A percentile compares a stretch with the other conserved stretches of the same genome.
phyloP scores from a whole-genome alignment of 768 basidiomycete genomes.

The Trametes maxima region DNA sequence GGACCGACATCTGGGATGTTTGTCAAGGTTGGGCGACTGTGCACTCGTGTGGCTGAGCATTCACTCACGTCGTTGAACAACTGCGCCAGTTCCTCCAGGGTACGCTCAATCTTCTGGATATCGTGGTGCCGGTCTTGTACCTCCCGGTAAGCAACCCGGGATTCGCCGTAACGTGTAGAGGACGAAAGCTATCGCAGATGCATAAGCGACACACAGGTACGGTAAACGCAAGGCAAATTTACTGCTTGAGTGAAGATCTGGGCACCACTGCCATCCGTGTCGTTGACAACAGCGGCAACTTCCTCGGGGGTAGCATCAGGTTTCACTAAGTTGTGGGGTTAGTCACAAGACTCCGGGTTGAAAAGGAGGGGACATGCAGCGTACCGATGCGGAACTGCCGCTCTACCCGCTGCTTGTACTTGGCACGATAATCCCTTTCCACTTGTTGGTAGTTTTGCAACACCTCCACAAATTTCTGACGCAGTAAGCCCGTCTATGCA shows the following conservation, averaged over 20 bases:
- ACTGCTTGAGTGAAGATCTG: constrained; percentile 94
- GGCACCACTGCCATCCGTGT: constrained; percentile 62
- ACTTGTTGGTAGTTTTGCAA: constrained; percentile 85
- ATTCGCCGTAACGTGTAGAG: constrained; percentile 83
- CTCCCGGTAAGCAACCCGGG: constrained; percentile 80
- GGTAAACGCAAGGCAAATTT: constrained; percentile 20
- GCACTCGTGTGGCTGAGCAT: not conserved
- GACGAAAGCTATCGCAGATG: constrained; percentile 56
- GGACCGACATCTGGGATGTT: constrained; percentile 63
- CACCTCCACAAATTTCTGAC: constrained; percentile 73
- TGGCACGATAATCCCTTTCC: constrained; percentile 76
- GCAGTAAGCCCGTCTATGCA: constrained; percentile 27
- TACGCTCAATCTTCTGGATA: constrained; percentile 81
- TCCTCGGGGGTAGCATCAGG: constrained; percentile 92
- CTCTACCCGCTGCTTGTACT: constrained; percentile 81
- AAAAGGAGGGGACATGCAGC: constrained; percentile 22
- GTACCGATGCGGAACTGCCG: constrained; percentile 85
- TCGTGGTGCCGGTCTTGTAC: constrained; percentile 90
- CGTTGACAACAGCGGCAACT: constrained; percentile 82
- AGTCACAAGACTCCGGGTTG: not conserved
- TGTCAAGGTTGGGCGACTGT: too few relatives aligned
- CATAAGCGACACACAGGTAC: not conserved
- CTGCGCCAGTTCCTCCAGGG: constrained; percentile 85
- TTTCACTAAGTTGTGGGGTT: constrained; percentile 58
- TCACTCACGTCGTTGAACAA: constrained; percentile 75